Conservation (phyloP, 2,329 filamentous ascomycete genomes). For the Verticillium albo-atrum region DNA sequence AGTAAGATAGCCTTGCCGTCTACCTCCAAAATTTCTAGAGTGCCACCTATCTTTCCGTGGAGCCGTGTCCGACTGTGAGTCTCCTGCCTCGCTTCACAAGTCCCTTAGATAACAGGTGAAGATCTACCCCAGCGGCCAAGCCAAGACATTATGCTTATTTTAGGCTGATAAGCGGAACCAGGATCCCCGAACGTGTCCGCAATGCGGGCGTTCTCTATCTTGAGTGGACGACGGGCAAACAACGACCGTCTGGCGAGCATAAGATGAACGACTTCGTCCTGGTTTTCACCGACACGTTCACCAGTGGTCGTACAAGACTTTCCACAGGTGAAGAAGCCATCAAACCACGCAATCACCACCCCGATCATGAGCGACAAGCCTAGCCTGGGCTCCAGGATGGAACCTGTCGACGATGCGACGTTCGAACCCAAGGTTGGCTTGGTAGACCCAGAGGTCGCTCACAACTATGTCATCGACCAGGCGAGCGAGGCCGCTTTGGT, state of each 20-base stretch:
- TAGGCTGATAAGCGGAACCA: not conserved
- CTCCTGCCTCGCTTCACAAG: not conserved
- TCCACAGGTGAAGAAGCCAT: not conserved
- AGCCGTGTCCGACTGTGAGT: no score
- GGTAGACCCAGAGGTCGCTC: conserved; percentile 12
- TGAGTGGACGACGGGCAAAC: no score
- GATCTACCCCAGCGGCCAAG: not conserved
- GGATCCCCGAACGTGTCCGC: not conserved
- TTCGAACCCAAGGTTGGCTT: not conserved
- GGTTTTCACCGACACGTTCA: not conserved
- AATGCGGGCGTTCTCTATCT: not conserved
- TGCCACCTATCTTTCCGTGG: no score
- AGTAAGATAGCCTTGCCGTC: no score
- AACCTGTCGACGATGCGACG: not conserved
- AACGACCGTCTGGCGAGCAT: not conserved
- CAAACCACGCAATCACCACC: no score
- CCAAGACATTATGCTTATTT: not conserved
- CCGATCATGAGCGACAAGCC: not conserved
- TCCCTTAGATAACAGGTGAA: not conserved
- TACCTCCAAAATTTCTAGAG: no score
- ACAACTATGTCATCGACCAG: conserved; percentile 12
- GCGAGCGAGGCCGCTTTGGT: conserved; percentile 12
- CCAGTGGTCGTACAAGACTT: not conserved
- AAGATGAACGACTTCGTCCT: not conserved
- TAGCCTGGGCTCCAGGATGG: not conserved